Evolutionary conservation across 1,139 yeast species (phyloP), one percentile per base, ranked within the genome.

Genomic region (Debaryomyces coudertii): DNA sequence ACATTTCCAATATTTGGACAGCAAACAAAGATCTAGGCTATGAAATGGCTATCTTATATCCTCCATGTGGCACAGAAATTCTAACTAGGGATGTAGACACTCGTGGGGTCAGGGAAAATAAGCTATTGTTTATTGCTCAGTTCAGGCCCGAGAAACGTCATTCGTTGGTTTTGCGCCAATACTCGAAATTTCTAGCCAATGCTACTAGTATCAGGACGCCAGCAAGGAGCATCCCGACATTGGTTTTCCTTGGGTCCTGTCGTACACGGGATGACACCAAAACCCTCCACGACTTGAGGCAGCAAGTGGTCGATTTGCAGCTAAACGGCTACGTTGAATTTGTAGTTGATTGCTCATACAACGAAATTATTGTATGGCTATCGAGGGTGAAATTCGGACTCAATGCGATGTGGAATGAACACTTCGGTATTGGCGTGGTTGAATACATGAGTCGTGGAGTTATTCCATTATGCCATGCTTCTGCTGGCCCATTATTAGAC

Each of bases 331-430:
- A 71, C 43, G 80, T 90, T 38, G 81, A 82, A 42, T 87, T 93
- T 56, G 76, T 84, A 2, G 78, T 88, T 6, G 96, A 93, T 64
- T 86, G 93, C 35, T 77, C 90, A 5, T 89, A 90, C 70, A 75
- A 71, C 2, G 78, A 75, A 23, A 83, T 95, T 15, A 72, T 80
- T 37, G 59, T 66, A 28, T 77, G 79, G 51, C 71, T 95, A 38
- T 60, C 73, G n/a, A 68, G 66, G 7, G 81, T 92, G 2, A 81
- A 83, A 33, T 84, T 81, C 56, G 99, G 99, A 3, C 73, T 93
- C 40, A 92, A 95, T 60, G 93, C 97, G 23, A 95, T 95, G 99
- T 95, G 99, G 99, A 93, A 95, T 65, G 99, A 95, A 69, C 99
- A 95, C 69, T 95, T 95, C 63, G 99, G 99, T 15, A 95, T 95